Evolutionary conservation across 768 basidiomycete genomes (phyloP).

Genomic region (Russula sp.): DNA sequence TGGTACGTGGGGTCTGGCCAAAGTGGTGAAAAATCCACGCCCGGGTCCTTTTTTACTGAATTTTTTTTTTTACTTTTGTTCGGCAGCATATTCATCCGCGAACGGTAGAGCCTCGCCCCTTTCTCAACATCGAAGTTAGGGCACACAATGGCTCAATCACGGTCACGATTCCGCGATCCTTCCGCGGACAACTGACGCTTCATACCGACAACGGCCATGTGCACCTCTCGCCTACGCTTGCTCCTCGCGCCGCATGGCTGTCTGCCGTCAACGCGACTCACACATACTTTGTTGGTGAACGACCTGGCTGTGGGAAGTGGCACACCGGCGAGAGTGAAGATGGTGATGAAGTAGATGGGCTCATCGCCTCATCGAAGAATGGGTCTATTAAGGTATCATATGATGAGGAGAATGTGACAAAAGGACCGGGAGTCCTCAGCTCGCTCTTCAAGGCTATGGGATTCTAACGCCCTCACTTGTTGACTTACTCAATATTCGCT

Average conservation of each 20-base stretch:
- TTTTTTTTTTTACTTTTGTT: not conserved
- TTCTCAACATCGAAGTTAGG: constrained; percentile 19
- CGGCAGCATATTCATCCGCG: constrained; percentile 19
- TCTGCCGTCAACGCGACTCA: constrained; percentile 19
- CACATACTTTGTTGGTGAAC: constrained; percentile 24
- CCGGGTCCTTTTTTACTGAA: not conserved
- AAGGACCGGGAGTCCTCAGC: constrained; percentile 7
- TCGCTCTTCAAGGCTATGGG: constrained; percentile 21
- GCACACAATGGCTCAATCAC: constrained; percentile 10
- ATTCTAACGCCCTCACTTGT: not conserved
- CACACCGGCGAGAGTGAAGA: constrained; percentile 12
- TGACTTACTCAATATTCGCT: too few relatives aligned
- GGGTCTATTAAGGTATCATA: constrained; percentile 22
- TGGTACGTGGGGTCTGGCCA: not conserved
- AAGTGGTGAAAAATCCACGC: too few relatives aligned
- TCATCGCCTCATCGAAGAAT: constrained; percentile 18
- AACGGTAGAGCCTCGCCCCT: constrained; percentile 22
- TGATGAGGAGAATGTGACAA: constrained; percentile 17
- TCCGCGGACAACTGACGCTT: constrained; percentile 26
- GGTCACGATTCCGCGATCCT: constrained; percentile 26
- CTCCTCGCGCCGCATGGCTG: constrained; percentile 8
- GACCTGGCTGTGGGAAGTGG: constrained; percentile 23
- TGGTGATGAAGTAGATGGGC: constrained; percentile 23
- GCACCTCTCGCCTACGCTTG: constrained; percentile 16
- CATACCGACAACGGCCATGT: constrained; percentile 21